Evolutionary conservation across 768 basidiomycete genomes (phyloP), one percentile per base, ranked within the genome.

Genomic region (Exsudoporus frostii): DNA sequence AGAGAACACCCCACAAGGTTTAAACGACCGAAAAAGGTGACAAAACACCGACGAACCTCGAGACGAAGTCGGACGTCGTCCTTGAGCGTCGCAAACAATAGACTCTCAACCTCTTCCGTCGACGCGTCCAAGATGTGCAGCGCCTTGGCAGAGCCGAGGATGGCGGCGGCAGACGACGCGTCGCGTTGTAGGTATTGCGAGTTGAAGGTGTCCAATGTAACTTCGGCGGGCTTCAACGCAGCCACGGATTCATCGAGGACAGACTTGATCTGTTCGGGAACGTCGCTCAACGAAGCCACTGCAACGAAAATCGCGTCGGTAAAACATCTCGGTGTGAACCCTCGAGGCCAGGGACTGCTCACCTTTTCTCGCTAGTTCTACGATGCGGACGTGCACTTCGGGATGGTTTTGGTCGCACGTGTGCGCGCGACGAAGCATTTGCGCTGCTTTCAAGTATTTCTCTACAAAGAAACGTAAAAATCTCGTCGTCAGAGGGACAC

Each of bases 361-460:
- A 89, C 87, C 75, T 63, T 69, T 70, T 57, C 72, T 73, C 25
- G 79, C 76, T 66, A 92, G 76, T 62, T 92, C 79, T 5, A 88
- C 75, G 37, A 86, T 67, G 32, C 91, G 82, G 17, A 84, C 58
- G 62, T 95, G 91, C 20, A 96, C 71, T 48, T 85, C 82, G 0
- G 92, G 81, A 51, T 85, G 65, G 15, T 82, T 71, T 0, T 79
- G 56, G 48, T 83, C 76, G 11, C 92, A 57, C 4, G 73, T 63
- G 17, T 74, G 74, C 0, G 86, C 90, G 5, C 70, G 74, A 11
- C 73, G 74, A 5, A 98, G 78, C 0, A 88, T 89, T 58, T 78
- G 77, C 4, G 83, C 68, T 0, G 94, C 94, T 60, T 92, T 90
- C 33, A 95, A 72, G 54, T 85, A 83, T 68, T 92, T 91, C 65